Evolutionary conservation across 768 basidiomycete genomes (phyloP), one percentile per base, ranked within the genome.

Genomic region (Kwoniella botswanensis): DNA sequence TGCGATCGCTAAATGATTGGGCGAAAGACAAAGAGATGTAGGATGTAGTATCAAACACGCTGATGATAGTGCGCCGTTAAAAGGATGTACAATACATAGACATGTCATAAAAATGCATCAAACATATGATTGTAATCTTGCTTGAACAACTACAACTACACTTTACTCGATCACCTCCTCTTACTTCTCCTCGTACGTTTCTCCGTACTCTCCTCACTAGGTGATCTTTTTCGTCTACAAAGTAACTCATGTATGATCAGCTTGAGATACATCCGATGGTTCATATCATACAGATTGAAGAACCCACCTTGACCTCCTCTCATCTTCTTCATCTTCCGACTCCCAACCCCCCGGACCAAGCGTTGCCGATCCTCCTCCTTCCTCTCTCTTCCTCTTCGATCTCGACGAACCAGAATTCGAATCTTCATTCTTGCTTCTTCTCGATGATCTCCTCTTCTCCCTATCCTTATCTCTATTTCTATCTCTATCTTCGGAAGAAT

Each of bases 331-430:
- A 44, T 71, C 76, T 21, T 73, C 76, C 46, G 57, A 58, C 43
- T 76, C 75, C 79, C 79, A 80, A 11, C 79, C 79, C 22, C 71
- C 75, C n/a, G 79, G 79, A 17, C 79, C 79, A 11, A 80, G 52
- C 7, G 66, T 68, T 1, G 67, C 69, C 21, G 60, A 63, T 35
- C 35, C 35, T 59, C 70, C 67, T 54, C 78, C 75, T 69, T 76
- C 78, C 63, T 76, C 77, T 61, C 76, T 44, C 68, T 78, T 76
- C 69, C 74, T 60, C 69, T 76, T 71, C 54, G 67, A 61, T 42
- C 67, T 18, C 22, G 57, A 35, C 6, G 35, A 35, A 9, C 35
- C 35, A 35, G 35, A 35, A 35, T 35, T 29, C 12, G 57, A 43
- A 43, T 65, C 64, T 18, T 76, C 74, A 63, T 61, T 76, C n/a